Base-by-base conservation (phyloP, 495 filamentous ascomycete genomes). In the Platismatia glauca region DNA sequence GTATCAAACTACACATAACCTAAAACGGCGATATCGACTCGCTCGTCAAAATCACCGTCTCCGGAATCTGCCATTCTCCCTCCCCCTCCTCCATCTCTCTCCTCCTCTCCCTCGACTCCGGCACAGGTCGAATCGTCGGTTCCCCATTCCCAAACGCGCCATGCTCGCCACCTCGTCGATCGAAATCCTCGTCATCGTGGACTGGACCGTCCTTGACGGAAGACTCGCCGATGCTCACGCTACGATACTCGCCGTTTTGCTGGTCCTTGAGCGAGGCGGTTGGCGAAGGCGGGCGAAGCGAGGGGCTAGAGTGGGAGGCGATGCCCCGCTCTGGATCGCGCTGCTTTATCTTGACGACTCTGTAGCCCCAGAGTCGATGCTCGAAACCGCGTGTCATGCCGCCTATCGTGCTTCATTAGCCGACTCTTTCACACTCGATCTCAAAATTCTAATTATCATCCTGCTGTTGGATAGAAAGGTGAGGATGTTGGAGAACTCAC, bases 321-420 rank as follows among this genome's bases (percentile, higher is more conserved):
- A 9, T 7, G 15, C 50, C 57, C 24, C 37, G 35, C 3, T 39
- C 31, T 22, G 57, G 27, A 15, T 39, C 57, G 11, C 24, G 38
- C 27, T 58, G 57, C 38, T 44, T 44, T 31, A 53, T 53, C 50
- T 55, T 62, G 4, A 56, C 52, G 53, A 66, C 43, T 31, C 16
- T 50, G 55, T 55, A 66, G 3, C 52, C 38, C 12, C 57, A 43
- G 9, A 66, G 64, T 18, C 59, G 41, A 48, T 68, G 64, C 27
- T 68, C 64, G 57, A 68, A 66, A 9, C 61, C 67, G 41, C 64
- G 59, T 39, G 35, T 59, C 58, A 68, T 66, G 41, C 67, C 67
- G 18, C 66, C 66, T 67, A 11, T 18, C 3, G 27, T 31, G 4
- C 13, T 15, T 18, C 27, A 20, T 53, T 33, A 53, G 50, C 50